Percentiles rank a stretch among this genome's conserved stretches.
phyloP scores from a whole-genome alignment of 2,329 filamentous ascomycete genomes.

The Amauroascus niger region DNA sequence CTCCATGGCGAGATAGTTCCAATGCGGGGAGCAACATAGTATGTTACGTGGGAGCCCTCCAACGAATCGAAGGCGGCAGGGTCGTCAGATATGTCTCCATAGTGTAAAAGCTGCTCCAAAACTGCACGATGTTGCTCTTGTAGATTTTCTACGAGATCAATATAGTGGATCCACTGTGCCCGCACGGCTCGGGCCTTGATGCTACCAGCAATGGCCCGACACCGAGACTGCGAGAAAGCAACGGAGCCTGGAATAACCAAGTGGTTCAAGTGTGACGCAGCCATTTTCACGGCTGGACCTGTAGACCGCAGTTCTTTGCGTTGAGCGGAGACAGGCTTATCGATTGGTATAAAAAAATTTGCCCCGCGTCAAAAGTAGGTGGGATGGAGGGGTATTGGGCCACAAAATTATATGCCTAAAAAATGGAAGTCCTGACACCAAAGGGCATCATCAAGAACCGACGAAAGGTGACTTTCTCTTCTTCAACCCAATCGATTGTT shows the following conservation, averaged over 20 bases:
- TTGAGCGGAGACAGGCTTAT: not conserved
- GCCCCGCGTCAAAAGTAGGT: conserved; percentile 7
- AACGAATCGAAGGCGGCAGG: conserved; percentile 35
- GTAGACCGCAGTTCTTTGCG: not conserved
- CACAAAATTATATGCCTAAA: not conserved
- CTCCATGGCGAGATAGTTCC: conserved; percentile 90
- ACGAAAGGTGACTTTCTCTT: not conserved
- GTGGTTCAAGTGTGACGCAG: conserved; percentile 26
- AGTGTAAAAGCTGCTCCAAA: conserved; percentile 51
- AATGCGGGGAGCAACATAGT: conserved; percentile 70
- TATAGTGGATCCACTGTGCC: conserved; percentile 52
- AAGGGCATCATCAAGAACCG: not conserved
- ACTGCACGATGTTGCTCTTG: conserved; percentile 41
- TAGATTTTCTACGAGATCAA: conserved; percentile 48
- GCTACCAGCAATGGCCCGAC: conserved; percentile 34
- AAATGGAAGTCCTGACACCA: not conserved
- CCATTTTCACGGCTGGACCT: conserved; percentile 23
- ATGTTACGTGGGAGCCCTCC: conserved; percentile 46
- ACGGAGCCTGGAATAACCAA: conserved; percentile 35
- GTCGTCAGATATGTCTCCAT: conserved; percentile 48
- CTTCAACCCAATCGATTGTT: not conserved
- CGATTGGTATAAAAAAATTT: not conserved
- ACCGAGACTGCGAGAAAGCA: conserved; percentile 40
- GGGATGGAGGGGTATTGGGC: conserved; percentile 2
- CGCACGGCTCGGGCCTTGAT: conserved; percentile 37